Evolutionary conservation across 306 rosid genomes (phyloP), one percentile per base, ranked within the genome.

Genomic region (Luffa acutangula): DNA sequence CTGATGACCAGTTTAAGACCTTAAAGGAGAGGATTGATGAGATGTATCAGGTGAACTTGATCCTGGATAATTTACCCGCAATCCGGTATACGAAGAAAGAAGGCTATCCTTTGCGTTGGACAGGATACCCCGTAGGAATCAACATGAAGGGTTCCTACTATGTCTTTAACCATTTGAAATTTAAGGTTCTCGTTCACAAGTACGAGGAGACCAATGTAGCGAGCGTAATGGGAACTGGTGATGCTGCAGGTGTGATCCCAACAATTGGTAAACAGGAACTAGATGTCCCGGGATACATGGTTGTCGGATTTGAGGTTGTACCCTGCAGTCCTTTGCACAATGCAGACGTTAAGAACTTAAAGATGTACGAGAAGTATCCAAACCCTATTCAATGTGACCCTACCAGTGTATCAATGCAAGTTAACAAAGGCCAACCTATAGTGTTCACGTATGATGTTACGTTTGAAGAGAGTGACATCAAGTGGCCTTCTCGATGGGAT

Each of bases 401-500:
- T 3, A 76, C 90, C 13, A 78, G 87, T 15, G 98, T 94, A 85
- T 85, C 90, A 14, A 90, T 88, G 91, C 92, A 96, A 2, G 76
- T 90, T 72, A 92, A 89, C 71, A 91, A 89, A 84, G 95, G 92
- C 59, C 91, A 94, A 81, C 88, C 98, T 0, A 20, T 94, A 73
- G 82, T 82, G 17, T 94, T 94, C 85, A 82, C 97, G 5, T 94
- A 90, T 81, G 98, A 94, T 81, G 96, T 94, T 3, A 82, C 88
- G 5, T 94, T 94, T 60, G 97, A 92, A 88, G 94, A 92, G 86
- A 92, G 97, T 81, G 96, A 90, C 80, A 90, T 94, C 88, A 92
- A 94, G 89, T 94, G 98, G 98, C 98, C 98, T 3, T 94, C 98
- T 1, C 86, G 98, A 66, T 94, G 98, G 98, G 98, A 94, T 88